Evolutionary conservation across 441 rosid species (phyloP).

Genomic region (Melastoma candidum): DNA sequence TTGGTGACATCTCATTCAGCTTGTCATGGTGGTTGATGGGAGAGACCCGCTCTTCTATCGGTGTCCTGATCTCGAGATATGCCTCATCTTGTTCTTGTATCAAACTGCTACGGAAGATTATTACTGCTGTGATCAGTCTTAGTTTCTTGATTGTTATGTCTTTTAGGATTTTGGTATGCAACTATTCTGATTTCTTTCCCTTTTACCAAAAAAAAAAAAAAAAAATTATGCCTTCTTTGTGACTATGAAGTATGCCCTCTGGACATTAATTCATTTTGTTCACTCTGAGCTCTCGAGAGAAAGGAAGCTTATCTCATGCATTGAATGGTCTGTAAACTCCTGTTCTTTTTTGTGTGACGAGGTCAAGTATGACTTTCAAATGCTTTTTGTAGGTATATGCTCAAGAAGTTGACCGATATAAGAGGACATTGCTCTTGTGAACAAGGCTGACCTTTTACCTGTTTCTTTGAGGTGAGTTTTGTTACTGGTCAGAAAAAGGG

Average conservation of each 20-base stretch:
- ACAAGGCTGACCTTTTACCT: constrained; percentile 91
- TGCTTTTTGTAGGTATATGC: constrained; percentile 48
- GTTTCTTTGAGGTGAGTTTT: constrained; percentile 46
- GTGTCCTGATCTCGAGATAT: constrained; percentile 95
- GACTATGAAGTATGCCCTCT: too few relatives aligned
- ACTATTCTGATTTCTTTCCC: too few relatives aligned
- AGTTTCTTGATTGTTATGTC: too few relatives aligned
- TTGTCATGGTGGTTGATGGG: constrained; percentile 96
- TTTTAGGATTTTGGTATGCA: too few relatives aligned
- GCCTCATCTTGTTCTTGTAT: not conserved
- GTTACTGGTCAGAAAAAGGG: too few relatives aligned
- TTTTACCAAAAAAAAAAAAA: too few relatives aligned
- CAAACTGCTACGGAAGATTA: not conserved
- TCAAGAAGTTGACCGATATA: constrained; percentile 61
- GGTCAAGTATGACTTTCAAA: not conserved
- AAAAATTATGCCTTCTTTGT: too few relatives aligned
- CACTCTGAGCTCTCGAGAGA: too few relatives aligned
- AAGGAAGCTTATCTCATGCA: too few relatives aligned
- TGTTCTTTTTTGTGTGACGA: not conserved
- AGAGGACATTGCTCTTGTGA: constrained; percentile 72
- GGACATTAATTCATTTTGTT: too few relatives aligned
- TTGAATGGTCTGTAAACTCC: not conserved
- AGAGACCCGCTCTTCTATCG: constrained; percentile 84
- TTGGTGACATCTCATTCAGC: constrained; percentile 27
- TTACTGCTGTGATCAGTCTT: constrained; percentile 5